Evolutionary conservation across 1,139 yeast genomes (phyloP).

Genomic region (Pichia sp.): DNA sequence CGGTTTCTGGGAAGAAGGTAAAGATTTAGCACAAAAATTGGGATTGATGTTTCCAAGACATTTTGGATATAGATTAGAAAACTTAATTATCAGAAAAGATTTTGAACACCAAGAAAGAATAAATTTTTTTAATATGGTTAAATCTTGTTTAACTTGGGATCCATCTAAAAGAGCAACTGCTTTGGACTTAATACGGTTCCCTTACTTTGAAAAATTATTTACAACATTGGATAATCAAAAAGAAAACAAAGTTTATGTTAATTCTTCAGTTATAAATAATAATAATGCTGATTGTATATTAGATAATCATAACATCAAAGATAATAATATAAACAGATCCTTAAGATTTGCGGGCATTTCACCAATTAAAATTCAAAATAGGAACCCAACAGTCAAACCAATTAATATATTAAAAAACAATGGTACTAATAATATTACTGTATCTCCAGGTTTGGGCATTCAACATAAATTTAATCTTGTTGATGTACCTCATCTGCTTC

Average conservation of each 20-base stretch:
- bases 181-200: slow-evolving; percentile 39
- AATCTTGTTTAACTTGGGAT: slow-evolving; percentile 58
- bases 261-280: background rate
- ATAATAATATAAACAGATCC: slow-evolving; percentile 1
- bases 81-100: slow-evolving; percentile 35
- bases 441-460: slow-evolving; percentile 9
- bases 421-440: background rate
- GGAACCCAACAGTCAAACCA: background rate
- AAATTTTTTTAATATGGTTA: slow-evolving; percentile 46
- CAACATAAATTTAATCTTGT: slow-evolving; percentile 6
- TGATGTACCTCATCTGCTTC: background rate
- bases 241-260: slow-evolving; percentile 9
- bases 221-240: slow-evolving; percentile 17
- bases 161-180: slow-evolving; percentile 50
- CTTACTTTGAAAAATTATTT: slow-evolving; percentile 46
- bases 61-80: slow-evolving; percentile 34
- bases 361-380: background rate
- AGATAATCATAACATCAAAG: background rate
- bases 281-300: background rate
- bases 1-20: slow-evolving; percentile 63
- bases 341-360: slow-evolving; percentile 9
- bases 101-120: slow-evolving; percentile 23
- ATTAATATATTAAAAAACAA: no score
- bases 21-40: slow-evolving; percentile 40
- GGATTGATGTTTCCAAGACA: slow-evolving; percentile 48